Evolutionary conservation across 78 protist genomes (phyloP).

Genomic region (Speleostelium caveatum): DNA sequence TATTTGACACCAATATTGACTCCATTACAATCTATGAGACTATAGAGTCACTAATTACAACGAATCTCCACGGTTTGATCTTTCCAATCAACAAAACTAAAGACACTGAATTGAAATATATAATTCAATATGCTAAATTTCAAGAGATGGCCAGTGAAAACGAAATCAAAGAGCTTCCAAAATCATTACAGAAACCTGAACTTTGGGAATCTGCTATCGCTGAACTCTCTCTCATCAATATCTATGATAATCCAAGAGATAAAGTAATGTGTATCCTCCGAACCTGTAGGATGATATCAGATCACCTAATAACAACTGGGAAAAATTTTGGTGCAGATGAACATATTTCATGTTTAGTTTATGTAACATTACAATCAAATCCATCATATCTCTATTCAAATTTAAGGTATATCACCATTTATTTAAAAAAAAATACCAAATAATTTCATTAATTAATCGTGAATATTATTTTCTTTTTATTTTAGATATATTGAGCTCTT

Average conservation of each 20-base stretch:
- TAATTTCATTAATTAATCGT: neutral
- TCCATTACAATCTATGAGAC: constrained; percentile 27
- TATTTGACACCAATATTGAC: neutral
- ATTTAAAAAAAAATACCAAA: neutral
- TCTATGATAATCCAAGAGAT: constrained; percentile 48
- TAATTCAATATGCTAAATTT: neutral
- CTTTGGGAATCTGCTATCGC: constrained; percentile 39
- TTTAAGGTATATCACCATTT: constrained; percentile 11
- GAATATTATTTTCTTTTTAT: neutral
- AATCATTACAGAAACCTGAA: neutral
- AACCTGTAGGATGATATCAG: constrained; percentile 30
- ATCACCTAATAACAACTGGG: constrained; percentile 16
- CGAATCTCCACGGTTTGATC: neutral
- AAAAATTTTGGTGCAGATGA: constrained; percentile 67
- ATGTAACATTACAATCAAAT: constrained; percentile 19
- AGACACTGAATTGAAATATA: constrained; percentile 21
- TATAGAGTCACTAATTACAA: constrained; percentile 35
- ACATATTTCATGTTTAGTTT: constrained; percentile 28
- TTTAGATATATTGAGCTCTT: constrained; percentile 55
- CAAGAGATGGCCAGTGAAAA: neutral
- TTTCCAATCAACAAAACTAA: constrained; percentile 33
- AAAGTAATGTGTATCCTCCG: constrained; percentile 44
- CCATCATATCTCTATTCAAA: constrained; percentile 60
- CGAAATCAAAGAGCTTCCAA: neutral
- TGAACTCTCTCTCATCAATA: constrained; percentile 25